These are phyloP conservation scores for Lunasporangiospora selenospora DNA, from an alignment of 192 early-diverging fungal species.

Conservation along the genomic window DNA sequence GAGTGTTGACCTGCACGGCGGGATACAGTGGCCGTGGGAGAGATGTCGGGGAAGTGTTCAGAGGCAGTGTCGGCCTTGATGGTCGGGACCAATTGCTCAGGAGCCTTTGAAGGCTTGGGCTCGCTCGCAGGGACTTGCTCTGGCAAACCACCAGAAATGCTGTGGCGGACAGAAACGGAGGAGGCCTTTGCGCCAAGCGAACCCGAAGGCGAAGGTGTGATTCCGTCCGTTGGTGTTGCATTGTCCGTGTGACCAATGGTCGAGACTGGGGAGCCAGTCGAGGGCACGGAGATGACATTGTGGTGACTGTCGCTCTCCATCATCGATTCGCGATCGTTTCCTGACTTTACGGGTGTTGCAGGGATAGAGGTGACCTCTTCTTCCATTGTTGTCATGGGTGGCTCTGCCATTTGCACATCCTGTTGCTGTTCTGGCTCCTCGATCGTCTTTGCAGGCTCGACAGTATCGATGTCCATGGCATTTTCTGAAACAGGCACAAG, in stretches of 20 bases:
- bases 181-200: conserved; percentile 27
- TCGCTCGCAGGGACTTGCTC: conserved; percentile 2
- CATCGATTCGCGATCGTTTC: conserved; percentile 12
- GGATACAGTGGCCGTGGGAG: conserved; percentile 32
- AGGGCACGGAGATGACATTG: conserved; percentile 25
- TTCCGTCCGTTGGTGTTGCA: conserved; percentile 5
- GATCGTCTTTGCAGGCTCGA: neutral
- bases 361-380: too few relatives aligned
- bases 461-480: conserved; percentile 40
- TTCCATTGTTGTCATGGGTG: too few relatives aligned
- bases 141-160: too few relatives aligned
- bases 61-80: conserved; percentile 11
- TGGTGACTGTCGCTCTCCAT: conserved; percentile 36
- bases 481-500: conserved; percentile 1
- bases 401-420: conserved; percentile 18
- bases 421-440: conserved; percentile 3
- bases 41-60: conserved; percentile 35
- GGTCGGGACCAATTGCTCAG: conserved; percentile 1
- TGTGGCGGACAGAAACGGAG: conserved; percentile 6
- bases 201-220: conserved; percentile 21
- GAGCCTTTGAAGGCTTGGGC: conserved; percentile 19
- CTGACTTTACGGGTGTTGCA: too few relatives aligned
- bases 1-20: conserved; percentile 33
- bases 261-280: conserved; percentile 33
- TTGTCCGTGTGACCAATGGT: conserved; percentile 11